Evolutionary conservation across 306 rosid genomes (phyloP).

Genomic region (Vigna angularis): DNA sequence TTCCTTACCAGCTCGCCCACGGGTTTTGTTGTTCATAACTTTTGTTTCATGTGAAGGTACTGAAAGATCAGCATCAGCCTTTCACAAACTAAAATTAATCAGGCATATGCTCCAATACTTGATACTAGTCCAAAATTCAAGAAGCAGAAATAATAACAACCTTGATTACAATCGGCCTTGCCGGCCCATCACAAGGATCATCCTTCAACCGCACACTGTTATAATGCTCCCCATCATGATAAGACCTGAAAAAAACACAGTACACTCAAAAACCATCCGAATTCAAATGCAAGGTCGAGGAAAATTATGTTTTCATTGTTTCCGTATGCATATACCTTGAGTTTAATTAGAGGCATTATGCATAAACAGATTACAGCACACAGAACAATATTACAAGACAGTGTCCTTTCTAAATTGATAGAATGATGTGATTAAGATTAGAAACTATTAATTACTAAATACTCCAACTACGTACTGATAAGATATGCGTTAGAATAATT

Average conservation of each 20-base stretch:
- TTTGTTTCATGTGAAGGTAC: constrained; percentile 63
- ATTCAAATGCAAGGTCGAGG: constrained; percentile 32
- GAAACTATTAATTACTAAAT: constrained; percentile 11
- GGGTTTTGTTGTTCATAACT: constrained; percentile 41
- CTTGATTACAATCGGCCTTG: constrained; percentile 74
- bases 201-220: constrained; percentile 79
- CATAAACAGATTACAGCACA: constrained; percentile 16
- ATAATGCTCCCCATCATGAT: constrained; percentile 88
- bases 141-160: constrained; percentile 48
- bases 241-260: constrained; percentile 62
- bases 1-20: constrained; percentile 47
- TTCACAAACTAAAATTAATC: constrained; percentile 68
- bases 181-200: constrained; percentile 80
- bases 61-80: constrained; percentile 85
- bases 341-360: constrained; percentile 28
- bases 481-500: neutral
- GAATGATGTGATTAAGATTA: constrained; percentile 6
- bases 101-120: constrained; percentile 48
- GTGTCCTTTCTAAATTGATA: constrained; percentile 26
- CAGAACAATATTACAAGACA: constrained; percentile 4
- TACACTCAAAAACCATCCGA: constrained; percentile 19
- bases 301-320: constrained; percentile 29
- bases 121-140: constrained; percentile 9
- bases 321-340: constrained; percentile 17
- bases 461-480: constrained; percentile 1